Evolutionary conservation across 345 rosid species (phyloP).

Genomic region (Excoecaria agallocha): DNA sequence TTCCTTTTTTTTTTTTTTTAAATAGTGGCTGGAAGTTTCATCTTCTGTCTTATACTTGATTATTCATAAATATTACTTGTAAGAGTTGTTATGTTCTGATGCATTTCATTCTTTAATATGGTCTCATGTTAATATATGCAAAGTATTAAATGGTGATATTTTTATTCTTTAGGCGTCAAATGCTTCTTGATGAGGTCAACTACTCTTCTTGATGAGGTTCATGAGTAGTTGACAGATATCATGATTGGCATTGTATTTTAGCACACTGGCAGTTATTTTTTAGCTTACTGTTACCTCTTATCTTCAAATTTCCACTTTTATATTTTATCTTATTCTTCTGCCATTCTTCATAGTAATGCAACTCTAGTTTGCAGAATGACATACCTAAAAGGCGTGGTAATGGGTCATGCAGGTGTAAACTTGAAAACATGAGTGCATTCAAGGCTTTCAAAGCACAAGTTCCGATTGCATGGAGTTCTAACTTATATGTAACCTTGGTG

Average conservation of each 20-base stretch:
- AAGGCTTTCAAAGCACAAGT: slow-evolving; percentile 70
- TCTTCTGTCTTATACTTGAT: neutral
- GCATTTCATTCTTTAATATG: neutral
- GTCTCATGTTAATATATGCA: neutral
- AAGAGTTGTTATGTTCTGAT: neutral
- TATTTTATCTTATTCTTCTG: neutral
- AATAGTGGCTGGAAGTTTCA: neutral
- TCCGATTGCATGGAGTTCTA: slow-evolving; percentile 63
- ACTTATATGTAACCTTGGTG: slow-evolving; percentile 65
- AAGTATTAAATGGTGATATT: neutral
- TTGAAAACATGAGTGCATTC: slow-evolving; percentile 59
- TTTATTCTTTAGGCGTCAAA: neutral
- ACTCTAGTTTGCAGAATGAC: neutral
- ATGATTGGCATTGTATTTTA: too few relatives aligned
- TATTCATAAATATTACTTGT: neutral
- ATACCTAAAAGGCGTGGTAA: neutral
- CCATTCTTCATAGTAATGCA: neutral
- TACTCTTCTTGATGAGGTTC: neutral
- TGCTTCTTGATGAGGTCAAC: neutral
- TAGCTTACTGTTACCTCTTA: neutral
- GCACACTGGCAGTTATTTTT: neutral
- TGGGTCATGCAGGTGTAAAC: neutral
- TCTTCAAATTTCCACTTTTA: neutral
- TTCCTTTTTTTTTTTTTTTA: neutral
- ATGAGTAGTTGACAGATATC: neutral